Evolutionary conservation across 805 yeast genomes (phyloP).

Genomic region (Yamadazyma endophytica): DNA sequence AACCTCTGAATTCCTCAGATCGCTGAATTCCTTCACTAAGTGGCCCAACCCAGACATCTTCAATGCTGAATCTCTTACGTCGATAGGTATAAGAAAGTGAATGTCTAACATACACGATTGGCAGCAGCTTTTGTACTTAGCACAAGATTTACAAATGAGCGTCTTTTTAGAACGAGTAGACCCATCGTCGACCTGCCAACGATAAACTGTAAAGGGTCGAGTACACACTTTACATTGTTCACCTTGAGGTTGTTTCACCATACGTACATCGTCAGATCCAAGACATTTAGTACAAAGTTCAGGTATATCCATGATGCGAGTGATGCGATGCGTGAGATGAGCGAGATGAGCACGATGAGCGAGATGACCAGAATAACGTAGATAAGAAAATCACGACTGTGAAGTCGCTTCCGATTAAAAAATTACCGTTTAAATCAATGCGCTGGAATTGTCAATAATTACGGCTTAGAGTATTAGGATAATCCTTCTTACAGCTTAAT

Average conservation of each 20-base stretch:
- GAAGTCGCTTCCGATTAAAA: too few relatives aligned
- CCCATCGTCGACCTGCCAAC: conserved; percentile 58
- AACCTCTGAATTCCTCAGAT: conserved; percentile 24
- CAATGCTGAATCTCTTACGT: conserved; percentile 75
- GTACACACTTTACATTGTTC: conserved; percentile 85
- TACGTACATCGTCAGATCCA: conserved; percentile 64
- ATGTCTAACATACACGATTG: conserved; percentile 85
- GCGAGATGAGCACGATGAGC: too few relatives aligned
- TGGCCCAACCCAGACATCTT: conserved; percentile 55
- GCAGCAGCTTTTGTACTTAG: conserved; percentile 76
- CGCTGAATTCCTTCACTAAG: conserved; percentile 14
- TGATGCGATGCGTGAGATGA: too few relatives aligned
- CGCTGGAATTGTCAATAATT: too few relatives aligned
- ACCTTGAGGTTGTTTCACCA: conserved; percentile 68
- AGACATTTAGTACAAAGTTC: conserved; percentile 60
- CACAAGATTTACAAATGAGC: conserved; percentile 73
- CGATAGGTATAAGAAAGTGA: conserved; percentile 74
- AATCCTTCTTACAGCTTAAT: too few relatives aligned
- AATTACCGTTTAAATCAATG: too few relatives aligned
- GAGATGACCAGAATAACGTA: too few relatives aligned
- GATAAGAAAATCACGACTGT: too few relatives aligned
- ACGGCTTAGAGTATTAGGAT: too few relatives aligned
- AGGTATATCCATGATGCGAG: conserved; percentile 4
- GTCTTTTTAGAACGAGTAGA: conserved; percentile 52
- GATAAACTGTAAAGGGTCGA: conserved; percentile 74